phyloP scores from a whole-genome alignment of 257 asterid genomes.

The Salvia splendens region DNA sequence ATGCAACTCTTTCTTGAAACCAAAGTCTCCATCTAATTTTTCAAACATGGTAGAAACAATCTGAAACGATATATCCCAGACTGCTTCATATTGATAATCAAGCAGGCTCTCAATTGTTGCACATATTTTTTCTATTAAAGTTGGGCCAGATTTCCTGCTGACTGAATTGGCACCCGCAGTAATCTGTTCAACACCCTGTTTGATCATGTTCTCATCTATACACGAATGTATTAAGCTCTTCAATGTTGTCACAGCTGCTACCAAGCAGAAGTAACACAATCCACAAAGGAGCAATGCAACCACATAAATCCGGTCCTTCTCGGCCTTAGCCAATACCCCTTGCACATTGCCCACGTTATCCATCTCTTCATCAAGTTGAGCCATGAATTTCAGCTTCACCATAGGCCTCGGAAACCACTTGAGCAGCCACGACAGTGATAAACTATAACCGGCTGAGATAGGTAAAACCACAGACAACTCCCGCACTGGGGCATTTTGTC shows the following conservation, averaged over 20 bases:
- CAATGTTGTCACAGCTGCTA: constrained; percentile 69
- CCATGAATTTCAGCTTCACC: no score
- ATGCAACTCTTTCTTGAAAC: constrained; percentile 83
- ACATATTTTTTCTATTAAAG: constrained; percentile 80
- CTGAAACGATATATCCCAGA: constrained; percentile 86
- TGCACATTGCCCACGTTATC: no score
- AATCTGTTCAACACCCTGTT: constrained; percentile 70
- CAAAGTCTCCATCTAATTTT: constrained; percentile 83
- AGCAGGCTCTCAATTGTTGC: constrained; percentile 80
- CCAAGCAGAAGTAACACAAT: no score
- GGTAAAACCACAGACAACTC: no score
- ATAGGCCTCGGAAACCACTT: no score
- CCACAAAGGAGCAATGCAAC: no score
- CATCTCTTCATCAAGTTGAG: no score
- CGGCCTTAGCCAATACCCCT: no score
- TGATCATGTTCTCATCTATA: constrained; percentile 69
- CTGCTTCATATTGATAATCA: constrained; percentile 67
- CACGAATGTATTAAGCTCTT: constrained; percentile 76
- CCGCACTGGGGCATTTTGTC: no score
- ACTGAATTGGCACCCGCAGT: constrained; percentile 38
- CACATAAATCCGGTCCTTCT: no score
- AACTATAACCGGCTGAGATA: no score
- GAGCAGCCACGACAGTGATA: no score
- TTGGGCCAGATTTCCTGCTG: constrained; percentile 64
- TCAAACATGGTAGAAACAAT: constrained; percentile 78